Base-by-base conservation (phyloP, 805 yeast species). In the Candida lessepsii region DNA sequence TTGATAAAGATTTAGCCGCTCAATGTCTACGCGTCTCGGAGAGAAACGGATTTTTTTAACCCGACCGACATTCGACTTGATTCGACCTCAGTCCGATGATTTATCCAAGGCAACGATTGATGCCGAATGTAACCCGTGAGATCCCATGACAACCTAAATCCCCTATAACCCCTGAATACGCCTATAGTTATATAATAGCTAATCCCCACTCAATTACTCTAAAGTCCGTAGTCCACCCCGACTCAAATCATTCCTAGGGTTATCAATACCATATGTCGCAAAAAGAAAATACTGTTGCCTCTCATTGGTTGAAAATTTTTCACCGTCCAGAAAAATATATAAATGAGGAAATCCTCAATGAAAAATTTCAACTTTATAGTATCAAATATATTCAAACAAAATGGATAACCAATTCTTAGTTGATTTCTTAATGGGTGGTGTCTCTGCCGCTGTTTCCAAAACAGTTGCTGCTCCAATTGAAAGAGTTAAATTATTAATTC, bases 401-500 rank as follows among this genome's bases (percentile, higher is more conserved):
- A 45, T 45, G 48, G 51, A 47, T 45, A 32, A 38, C 29, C 35
- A 39, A 30, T 48, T 48, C 45, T 45, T 45, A 20, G 39, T 48
- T 41, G 51, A 48, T 32, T 48, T 48, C 38, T 39, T 48, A 47
- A 88, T 90, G 96, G 96, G 96, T 75, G 96, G 96, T 88, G 95
- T 89, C 58, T 88, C 96, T 76, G 96, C 96, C 76, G 96, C 96
- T 64, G 90, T 89, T 75, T 85, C 96, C 58, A 89, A 89, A 83
- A 89, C 96, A 52, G 96, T 95, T 52, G 96, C 96, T 63, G 95
- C 96, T 60, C 96, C 96, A 71, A 88, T 88, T 67, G 96, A 88
- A 78, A 84, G 97, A 79, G 96, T 89, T 67, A 89, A 89, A 80
- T 79, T 89, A 61, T 81, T 89, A 73, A 87, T 89, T 70, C 97